Base-by-base conservation (phyloP, 306 rosid species). In the Canavalia ensiformis region DNA sequence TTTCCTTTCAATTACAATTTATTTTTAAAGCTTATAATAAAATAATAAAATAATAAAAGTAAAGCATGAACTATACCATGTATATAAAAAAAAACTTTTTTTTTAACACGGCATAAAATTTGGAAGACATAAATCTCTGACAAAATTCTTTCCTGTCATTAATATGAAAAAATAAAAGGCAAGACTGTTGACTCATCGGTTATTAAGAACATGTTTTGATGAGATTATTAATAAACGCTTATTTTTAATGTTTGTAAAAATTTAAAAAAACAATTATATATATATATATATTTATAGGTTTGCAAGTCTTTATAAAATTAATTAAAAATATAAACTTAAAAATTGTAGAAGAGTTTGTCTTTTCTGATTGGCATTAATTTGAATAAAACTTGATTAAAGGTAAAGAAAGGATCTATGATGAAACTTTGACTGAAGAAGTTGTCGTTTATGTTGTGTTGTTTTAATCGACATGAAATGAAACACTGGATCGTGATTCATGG, bases 351-450 rank as follows among this genome's bases (percentile, higher is more conserved):
- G 2, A 13, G 1, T 33, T 62, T 31, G 42, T 39, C 57, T 25
- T 35, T 46, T 29, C 41, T 68, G 37, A 12, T 46, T 46, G 42
- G 10, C 9, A 18, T 18, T 18, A 69, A 10, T 0, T 51, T 34
- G 76, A 13, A 7, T 29, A 33, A 47, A 8, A 51, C n/a, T 44
- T n/a, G 76, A 55, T 45, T 67, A 35, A 46, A 18, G 3, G 11
- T 8, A 76, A 87, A 82, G 83, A 69, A 65, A 55, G 86, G 29
- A 68, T 80, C 79, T 74, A 58, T 0, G 12, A 63, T 60, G 78
- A 83, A 85, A 80, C 82, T 77, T 90, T 84, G 87, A 88, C 88
- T 12, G 8, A 41, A 12, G n/a, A 80, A 73, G 42, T 41, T 68
- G 57, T 60, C 63, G 63, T 68, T 63, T 62, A 11, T 0, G 37